Evolutionary conservation across 2,329 filamentous ascomycete species (phyloP).

Genomic region (Colletotrichum acutatum): DNA sequence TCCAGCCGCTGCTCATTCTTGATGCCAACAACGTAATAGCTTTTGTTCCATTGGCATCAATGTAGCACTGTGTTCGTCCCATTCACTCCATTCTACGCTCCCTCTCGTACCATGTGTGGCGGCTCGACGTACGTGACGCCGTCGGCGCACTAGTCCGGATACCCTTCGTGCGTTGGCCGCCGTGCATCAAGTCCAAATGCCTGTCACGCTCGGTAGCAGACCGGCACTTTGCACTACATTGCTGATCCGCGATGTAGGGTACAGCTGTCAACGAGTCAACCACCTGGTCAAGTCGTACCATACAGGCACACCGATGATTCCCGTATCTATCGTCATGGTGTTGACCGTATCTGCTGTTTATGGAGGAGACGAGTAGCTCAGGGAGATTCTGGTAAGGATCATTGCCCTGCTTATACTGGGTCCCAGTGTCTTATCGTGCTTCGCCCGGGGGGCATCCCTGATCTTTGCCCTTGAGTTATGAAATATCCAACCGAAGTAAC

Average conservation of each 20-base stretch:
- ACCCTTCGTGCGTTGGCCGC: not conserved
- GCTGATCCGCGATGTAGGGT: not conserved
- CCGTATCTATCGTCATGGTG: not conserved
- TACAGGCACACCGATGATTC: not conserved
- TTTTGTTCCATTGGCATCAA: not conserved
- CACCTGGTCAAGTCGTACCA: not conserved
- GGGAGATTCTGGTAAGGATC: not conserved
- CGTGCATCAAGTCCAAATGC: not conserved
- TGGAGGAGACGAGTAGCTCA: not conserved
- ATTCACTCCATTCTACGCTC: constrained; percentile 7
- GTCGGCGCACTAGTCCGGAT: not conserved
- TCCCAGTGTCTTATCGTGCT: not conserved
- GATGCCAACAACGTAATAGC: not conserved
- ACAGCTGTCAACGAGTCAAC: constrained; percentile 2
- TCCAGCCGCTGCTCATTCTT: too few species aligned
- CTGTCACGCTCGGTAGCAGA: not conserved
- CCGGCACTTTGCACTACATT: not conserved
- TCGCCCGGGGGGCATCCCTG: constrained; percentile 1
- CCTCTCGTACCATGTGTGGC: not conserved
- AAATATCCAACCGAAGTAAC: not conserved
- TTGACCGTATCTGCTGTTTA: not conserved
- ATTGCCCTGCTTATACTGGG: too few species aligned
- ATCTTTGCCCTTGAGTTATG: not conserved
- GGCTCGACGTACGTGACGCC: not conserved
- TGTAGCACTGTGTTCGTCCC: constrained; percentile 15